Percentiles rank a stretch among this genome's conserved stretches.
These are phyloP conservation scores for Neurospora sp. DNA, from an alignment of 495 filamentous ascomycete species.

Conservation along the genomic window DNA sequence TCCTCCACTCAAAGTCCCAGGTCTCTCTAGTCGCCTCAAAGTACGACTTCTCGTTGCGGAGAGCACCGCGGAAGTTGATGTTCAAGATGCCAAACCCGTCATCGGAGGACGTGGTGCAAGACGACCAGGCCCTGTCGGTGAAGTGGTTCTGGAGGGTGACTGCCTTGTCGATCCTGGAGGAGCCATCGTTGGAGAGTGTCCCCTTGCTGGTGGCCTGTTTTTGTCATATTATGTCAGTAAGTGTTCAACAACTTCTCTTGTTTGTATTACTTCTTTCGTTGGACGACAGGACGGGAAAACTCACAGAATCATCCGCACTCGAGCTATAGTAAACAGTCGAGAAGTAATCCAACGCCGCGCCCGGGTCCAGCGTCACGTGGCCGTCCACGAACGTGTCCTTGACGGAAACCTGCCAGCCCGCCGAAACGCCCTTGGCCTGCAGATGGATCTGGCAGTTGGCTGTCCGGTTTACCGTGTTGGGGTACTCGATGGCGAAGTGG, in stretches of 20 bases:
- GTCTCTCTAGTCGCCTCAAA: constrained; percentile 31
- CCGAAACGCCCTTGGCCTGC: constrained; percentile 18
- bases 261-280: too few species aligned
- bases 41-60: constrained; percentile 24
- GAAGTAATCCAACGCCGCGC: constrained; percentile 24
- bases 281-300: constrained; percentile 4
- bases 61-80: constrained; percentile 35
- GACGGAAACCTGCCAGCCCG: constrained; percentile 36
- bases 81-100: constrained; percentile 31
- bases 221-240: too few species aligned
- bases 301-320: constrained; percentile 26
- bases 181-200: constrained; percentile 17
- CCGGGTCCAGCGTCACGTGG: constrained; percentile 24
- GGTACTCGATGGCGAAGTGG: constrained; percentile 22
- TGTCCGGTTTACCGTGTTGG: constrained; percentile 17
- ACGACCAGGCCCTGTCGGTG: constrained; percentile 25
- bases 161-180: constrained; percentile 16
- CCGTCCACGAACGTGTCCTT: constrained; percentile 23
- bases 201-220: constrained; percentile 17
- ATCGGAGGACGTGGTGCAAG: constrained; percentile 19
- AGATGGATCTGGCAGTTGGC: constrained; percentile 34
- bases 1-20: constrained; percentile 34
- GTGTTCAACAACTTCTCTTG: too few species aligned
- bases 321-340: constrained; percentile 33
- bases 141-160: constrained; percentile 22